Conservation (phyloP, 169 alveolate genomes). For the Plasmodium ovale region DNA sequence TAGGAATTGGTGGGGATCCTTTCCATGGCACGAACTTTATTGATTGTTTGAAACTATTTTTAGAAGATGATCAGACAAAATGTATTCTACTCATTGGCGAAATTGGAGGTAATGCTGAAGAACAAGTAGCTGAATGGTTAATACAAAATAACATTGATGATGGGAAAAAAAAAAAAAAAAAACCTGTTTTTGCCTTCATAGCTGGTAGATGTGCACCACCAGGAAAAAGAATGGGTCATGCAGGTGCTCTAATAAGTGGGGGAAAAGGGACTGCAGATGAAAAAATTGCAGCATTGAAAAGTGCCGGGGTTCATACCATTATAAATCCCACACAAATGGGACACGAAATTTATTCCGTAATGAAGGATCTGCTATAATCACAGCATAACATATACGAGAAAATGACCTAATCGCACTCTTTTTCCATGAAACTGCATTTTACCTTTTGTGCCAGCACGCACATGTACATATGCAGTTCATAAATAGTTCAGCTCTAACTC, state of each 20-base stretch:
- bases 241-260: slow-evolving; percentile 98
- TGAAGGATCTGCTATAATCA: slow-evolving; percentile 75
- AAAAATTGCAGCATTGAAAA: slow-evolving; percentile 92
- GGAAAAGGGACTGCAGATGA: slow-evolving; percentile 98
- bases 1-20: slow-evolving; percentile 99
- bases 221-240: slow-evolving; percentile 98
- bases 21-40: slow-evolving; percentile 98
- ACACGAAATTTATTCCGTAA: slow-evolving; percentile 85
- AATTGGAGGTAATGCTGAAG: slow-evolving; percentile 99
- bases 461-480: too few species aligned
- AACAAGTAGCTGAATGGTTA: slow-evolving; percentile 97
- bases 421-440: too few species aligned
- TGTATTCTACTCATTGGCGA: slow-evolving; percentile 97
- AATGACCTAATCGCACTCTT: too few species aligned
- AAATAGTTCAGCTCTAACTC: too few species aligned
- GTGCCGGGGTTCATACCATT: slow-evolving; percentile 93
- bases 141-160: slow-evolving; percentile 57
- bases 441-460: too few species aligned
- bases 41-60: slow-evolving; percentile 95
- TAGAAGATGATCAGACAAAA: slow-evolving; percentile 95
- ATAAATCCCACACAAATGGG: slow-evolving; percentile 94
- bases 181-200: slow-evolving; percentile 96
- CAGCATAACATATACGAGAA: too few species aligned
- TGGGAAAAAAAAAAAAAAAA: slow-evolving; percentile 83
- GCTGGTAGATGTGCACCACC: slow-evolving; percentile 99